Evolutionary conservation across 352 stramenopile species (phyloP).

Genomic region (Pythium utonaiense): DNA sequence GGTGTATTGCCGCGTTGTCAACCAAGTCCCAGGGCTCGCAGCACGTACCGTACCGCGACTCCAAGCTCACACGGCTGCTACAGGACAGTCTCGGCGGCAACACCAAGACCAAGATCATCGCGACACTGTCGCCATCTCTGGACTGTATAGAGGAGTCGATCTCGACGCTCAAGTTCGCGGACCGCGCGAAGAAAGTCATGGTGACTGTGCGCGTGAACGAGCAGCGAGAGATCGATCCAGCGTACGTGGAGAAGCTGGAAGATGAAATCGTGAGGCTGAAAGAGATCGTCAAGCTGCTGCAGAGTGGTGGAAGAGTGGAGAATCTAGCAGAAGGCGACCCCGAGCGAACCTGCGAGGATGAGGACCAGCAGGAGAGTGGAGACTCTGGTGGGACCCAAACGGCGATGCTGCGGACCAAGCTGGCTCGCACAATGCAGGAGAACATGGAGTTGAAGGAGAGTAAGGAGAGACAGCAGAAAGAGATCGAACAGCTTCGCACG

Average conservation of each 20-base stretch:
- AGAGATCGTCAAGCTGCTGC: constrained; percentile 50
- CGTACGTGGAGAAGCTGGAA: constrained; percentile 86
- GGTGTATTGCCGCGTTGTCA: constrained; percentile 83
- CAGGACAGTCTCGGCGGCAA: constrained; percentile 87
- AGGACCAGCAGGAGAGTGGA: background rate
- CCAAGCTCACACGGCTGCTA: constrained; percentile 91
- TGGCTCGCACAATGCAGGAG: constrained; percentile 57
- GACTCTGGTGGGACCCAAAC: background rate
- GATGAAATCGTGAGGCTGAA: constrained; percentile 79
- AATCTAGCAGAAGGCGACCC: background rate
- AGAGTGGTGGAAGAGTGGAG: constrained; percentile 13
- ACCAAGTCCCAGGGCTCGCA: constrained; percentile 16
- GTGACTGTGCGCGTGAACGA: constrained; percentile 83
- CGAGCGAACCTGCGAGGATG: constrained; percentile 4
- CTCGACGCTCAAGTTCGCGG: constrained; percentile 93
- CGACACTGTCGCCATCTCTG: constrained; percentile 80
- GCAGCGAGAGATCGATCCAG: constrained; percentile 78
- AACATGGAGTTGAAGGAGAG: constrained; percentile 61
- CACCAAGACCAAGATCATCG: constrained; percentile 90
- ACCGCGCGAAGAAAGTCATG: constrained; percentile 91
- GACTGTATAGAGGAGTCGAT: constrained; percentile 91
- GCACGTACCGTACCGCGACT: constrained; percentile 93
- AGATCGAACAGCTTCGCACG: constrained; percentile 44
- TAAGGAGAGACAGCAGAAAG: constrained; percentile 53
- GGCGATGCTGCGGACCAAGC: constrained; percentile 24